phyloP scores from a whole-genome alignment of 768 basidiomycete genomes.

The Phaeolepiota aurea region DNA sequence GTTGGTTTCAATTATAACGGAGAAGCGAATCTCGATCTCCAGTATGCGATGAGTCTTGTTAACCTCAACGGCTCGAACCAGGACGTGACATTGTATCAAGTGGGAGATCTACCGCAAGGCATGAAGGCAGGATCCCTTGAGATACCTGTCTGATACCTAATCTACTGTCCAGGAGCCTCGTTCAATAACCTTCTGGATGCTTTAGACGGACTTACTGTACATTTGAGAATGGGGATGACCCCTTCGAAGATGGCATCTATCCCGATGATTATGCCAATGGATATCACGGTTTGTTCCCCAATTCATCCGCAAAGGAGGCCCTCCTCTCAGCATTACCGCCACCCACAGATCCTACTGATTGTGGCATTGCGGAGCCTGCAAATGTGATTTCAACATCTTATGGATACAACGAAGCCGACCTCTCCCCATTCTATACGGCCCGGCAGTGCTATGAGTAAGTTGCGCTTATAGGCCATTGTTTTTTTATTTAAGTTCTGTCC shows the following conservation, averaged over 20 bases:
- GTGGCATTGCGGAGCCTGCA: conserved; percentile 27
- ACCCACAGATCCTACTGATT: conserved; percentile 16
- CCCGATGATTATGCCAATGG: conserved; percentile 19
- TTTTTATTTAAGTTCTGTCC: conserved; percentile 3
- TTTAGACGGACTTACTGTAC: conserved; percentile 33
- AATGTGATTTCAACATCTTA: conserved; percentile 35
- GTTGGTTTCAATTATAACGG: conserved; percentile 33
- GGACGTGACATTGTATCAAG: conserved; percentile 30
- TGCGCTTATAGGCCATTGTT: not conserved
- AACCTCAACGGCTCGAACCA: conserved; percentile 17
- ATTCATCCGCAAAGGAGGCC: not conserved
- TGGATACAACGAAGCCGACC: conserved; percentile 31
- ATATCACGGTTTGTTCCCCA: conserved; percentile 20
- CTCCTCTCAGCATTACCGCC: not conserved
- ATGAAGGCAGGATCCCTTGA: not conserved
- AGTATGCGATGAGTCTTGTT: conserved; percentile 43
- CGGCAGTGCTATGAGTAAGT: conserved; percentile 34
- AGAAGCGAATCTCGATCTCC: conserved; percentile 46
- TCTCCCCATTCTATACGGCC: conserved; percentile 23
- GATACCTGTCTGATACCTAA: not conserved
- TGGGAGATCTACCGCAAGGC: conserved; percentile 30
- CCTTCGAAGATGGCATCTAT: conserved; percentile 23
- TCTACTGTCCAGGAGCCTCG: conserved; percentile 20
- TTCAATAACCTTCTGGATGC: conserved; percentile 38
- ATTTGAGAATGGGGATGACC: conserved; percentile 32